Evolutionary conservation across 257 asterid genomes (phyloP).

Genomic region (Capsicum pubescens): DNA sequence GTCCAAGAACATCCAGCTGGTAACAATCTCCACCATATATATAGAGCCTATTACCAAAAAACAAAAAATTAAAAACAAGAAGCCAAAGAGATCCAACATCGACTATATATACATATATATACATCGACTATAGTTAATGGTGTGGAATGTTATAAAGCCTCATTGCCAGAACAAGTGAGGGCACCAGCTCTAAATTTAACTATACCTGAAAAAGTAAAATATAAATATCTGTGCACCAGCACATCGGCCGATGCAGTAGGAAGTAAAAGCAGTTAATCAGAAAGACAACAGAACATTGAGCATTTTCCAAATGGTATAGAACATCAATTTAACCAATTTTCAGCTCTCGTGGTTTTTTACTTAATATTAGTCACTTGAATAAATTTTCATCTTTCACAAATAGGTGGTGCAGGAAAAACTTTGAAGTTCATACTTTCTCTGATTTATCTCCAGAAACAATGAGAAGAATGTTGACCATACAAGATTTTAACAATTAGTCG

Average conservation of each 20-base stretch:
- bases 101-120: no score
- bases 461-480: neutral
- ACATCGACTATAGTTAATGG: no score
- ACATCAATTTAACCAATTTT: neutral
- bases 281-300: slow-evolving; percentile 22
- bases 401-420: slow-evolving; percentile 1
- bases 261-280: neutral
- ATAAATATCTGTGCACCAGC: slow-evolving; percentile 49
- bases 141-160: no score
- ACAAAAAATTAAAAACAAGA: no score
- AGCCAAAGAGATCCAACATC: no score
- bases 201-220: no score
- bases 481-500: neutral
- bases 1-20: no score
- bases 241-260: slow-evolving; percentile 25
- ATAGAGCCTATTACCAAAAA: no score
- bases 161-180: no score
- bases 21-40: no score
- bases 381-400: neutral
- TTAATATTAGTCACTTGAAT: neutral
- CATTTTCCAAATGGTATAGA: slow-evolving; percentile 31
- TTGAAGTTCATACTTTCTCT: neutral
- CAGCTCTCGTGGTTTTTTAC: neutral
- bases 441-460: neutral
- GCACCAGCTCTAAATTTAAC: no score